Evolutionary conservation across 371 early-diverging fungal species (phyloP).

Genomic region (Chytridiales sp.): DNA sequence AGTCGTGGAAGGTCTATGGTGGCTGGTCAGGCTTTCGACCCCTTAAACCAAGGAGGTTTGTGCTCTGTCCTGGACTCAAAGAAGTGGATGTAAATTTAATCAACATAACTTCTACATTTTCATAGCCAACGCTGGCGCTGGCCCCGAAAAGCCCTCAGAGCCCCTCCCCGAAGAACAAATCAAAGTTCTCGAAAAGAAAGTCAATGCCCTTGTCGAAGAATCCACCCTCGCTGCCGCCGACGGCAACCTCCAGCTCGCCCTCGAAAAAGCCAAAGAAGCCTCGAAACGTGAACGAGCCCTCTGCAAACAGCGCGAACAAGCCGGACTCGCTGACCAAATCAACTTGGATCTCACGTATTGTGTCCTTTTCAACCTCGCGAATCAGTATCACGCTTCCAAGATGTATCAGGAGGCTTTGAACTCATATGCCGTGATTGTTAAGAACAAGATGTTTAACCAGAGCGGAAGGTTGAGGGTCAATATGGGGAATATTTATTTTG

Average conservation of each 20-base stretch:
- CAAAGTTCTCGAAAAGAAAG: conserved; percentile 44
- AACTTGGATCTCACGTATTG: conserved; percentile 58
- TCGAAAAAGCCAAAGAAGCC: conserved; percentile 60
- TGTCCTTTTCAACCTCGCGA: conserved; percentile 55
- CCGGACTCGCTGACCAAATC: conserved; percentile 46
- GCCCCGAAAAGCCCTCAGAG: conserved; percentile 36
- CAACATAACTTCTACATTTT: background rate
- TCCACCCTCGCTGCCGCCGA: conserved; percentile 38
- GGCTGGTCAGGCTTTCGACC: conserved; percentile 44
- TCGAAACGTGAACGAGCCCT: conserved; percentile 51
- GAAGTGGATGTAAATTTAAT: background rate
- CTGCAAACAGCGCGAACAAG: conserved; percentile 50
- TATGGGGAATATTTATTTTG: conserved; percentile 61
- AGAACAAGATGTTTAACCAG: conserved; percentile 59
- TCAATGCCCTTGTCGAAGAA: conserved; percentile 44
- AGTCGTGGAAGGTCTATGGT: conserved; percentile 45
- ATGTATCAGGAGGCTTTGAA: conserved; percentile 59
- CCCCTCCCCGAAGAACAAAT: conserved; percentile 50
- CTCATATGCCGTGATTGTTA: conserved; percentile 51
- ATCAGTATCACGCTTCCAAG: conserved; percentile 47
- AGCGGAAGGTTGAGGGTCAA: conserved; percentile 53
- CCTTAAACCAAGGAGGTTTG: conserved; percentile 53
- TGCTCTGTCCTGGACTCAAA: background rate
- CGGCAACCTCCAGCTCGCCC: conserved; percentile 43
- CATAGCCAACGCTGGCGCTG: background rate